These are phyloP conservation scores for Candida corydali DNA, from an alignment of 805 yeast genomes.

Conservation along the genomic window DNA sequence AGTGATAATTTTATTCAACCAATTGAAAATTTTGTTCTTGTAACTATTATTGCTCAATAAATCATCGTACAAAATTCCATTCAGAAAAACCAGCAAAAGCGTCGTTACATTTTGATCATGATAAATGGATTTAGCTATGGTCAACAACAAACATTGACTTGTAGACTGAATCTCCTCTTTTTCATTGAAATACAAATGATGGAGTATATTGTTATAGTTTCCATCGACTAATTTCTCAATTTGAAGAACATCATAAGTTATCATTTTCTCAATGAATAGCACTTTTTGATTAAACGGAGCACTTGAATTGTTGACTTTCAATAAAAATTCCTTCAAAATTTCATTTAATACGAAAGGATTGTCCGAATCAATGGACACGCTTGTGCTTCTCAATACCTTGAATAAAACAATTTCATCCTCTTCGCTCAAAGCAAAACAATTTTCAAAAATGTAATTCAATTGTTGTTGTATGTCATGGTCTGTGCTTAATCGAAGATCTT, in stretches of 20 bases:
- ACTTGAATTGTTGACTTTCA: neutral
- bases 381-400: conserved; percentile 8
- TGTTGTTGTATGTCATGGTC: neutral
- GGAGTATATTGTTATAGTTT: neutral
- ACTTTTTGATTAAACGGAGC: neutral
- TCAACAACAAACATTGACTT: conserved; percentile 6
- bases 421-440: neutral
- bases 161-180: conserved; percentile 1
- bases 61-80: conserved; percentile 2
- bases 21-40: conserved; percentile 6
- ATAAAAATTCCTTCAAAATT: conserved; percentile 2
- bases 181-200: neutral
- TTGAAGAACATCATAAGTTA: conserved; percentile 8
- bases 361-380: neutral
- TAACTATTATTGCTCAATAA: conserved; percentile 1
- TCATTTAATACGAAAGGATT: neutral
- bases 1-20: conserved; percentile 13
- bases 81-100: conserved; percentile 3
- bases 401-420: conserved; percentile 5
- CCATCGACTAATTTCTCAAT: conserved; percentile 6
- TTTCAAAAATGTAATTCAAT: conserved; percentile 2
- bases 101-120: conserved; percentile 1
- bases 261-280: conserved; percentile 7
- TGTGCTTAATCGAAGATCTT: conserved; percentile 8
- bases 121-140: conserved; percentile 4